A percentile compares a stretch with the other conserved stretches of the same genome.
These are phyloP conservation scores for Cynara cardunculus DNA, from an alignment of 129 eudicot species.

Conservation along the genomic window DNA sequence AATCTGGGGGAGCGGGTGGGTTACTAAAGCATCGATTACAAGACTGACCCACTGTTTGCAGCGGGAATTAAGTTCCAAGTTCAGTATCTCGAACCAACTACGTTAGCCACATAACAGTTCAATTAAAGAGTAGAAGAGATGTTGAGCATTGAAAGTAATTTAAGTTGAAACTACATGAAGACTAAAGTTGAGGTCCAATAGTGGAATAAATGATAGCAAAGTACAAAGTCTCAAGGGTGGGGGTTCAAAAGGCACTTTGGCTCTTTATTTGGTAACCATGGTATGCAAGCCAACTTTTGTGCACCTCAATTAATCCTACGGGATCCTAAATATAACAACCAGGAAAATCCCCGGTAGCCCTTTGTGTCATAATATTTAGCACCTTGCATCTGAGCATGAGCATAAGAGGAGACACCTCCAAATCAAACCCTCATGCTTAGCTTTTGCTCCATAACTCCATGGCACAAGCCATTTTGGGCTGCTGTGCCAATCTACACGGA, in stretches of 20 bases:
- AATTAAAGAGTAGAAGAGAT: neutral
- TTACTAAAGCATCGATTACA: slow-evolving; percentile 1
- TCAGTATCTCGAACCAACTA: neutral
- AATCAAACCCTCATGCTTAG: neutral
- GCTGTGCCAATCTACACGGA: neutral
- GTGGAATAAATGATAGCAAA: too few relatives aligned
- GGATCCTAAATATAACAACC: neutral
- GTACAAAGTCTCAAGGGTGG: neutral
- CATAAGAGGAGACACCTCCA: neutral
- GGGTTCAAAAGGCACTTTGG: neutral
- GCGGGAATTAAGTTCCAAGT: neutral
- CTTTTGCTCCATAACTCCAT: too few relatives aligned
- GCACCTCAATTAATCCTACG: neutral
- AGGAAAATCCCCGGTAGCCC: neutral
- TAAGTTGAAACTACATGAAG: neutral
- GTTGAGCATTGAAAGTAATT: neutral
- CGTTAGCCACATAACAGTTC: neutral
- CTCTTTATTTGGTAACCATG: neutral
- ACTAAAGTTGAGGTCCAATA: neutral
- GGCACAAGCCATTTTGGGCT: neutral
- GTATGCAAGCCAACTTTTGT: neutral
- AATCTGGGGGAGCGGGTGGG: neutral
- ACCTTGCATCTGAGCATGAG: neutral
- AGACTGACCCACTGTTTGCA: neutral
- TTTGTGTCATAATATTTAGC: too few relatives aligned